A percentile compares a stretch with the other conserved stretches of the same genome.
phyloP scores from a whole-genome alignment of 148 eudicot genomes.

The Spergularia marina region DNA sequence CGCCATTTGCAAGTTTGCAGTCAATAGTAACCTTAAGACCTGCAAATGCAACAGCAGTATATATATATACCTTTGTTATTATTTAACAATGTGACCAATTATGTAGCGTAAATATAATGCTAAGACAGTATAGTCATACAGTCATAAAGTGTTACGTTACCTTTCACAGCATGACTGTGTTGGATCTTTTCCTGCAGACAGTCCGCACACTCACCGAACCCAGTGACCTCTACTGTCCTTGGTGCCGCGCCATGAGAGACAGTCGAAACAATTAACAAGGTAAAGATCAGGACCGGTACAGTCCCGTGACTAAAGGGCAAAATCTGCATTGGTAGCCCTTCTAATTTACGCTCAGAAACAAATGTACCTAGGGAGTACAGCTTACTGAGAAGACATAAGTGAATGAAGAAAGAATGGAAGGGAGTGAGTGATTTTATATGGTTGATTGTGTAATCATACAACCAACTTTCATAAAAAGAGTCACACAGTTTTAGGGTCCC shows the following conservation, averaged over 20 bases:
- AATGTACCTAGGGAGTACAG: neutral
- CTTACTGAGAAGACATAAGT: neutral
- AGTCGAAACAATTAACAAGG: slow-evolving; percentile 33
- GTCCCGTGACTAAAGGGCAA: slow-evolving; percentile 19
- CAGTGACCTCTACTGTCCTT: slow-evolving; percentile 39
- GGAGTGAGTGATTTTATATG: slow-evolving; percentile 18
- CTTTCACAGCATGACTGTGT: slow-evolving; percentile 48
- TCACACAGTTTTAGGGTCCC: slow-evolving; percentile 22
- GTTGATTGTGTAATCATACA: slow-evolving; percentile 5
- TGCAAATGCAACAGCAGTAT: slow-evolving; percentile 9
- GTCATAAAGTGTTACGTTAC: slow-evolving; percentile 20
- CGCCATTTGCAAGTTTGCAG: slow-evolving; percentile 39
- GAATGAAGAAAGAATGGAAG: slow-evolving; percentile 10
- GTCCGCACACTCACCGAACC: slow-evolving; percentile 54
- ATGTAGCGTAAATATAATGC: neutral
- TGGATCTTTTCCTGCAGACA: slow-evolving; percentile 45
- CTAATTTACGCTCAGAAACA: neutral
- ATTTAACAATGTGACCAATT: neutral
- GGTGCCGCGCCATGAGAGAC: slow-evolving; percentile 41
- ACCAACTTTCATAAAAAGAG: slow-evolving; percentile 19
- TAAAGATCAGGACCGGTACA: slow-evolving; percentile 22
- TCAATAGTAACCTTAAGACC: slow-evolving; percentile 47
- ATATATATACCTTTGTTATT: neutral
- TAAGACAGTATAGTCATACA: no score
- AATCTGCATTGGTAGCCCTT: slow-evolving; percentile 18